phyloP scores from a whole-genome alignment of 345 rosid species.

The Gossypium turneri region DNA sequence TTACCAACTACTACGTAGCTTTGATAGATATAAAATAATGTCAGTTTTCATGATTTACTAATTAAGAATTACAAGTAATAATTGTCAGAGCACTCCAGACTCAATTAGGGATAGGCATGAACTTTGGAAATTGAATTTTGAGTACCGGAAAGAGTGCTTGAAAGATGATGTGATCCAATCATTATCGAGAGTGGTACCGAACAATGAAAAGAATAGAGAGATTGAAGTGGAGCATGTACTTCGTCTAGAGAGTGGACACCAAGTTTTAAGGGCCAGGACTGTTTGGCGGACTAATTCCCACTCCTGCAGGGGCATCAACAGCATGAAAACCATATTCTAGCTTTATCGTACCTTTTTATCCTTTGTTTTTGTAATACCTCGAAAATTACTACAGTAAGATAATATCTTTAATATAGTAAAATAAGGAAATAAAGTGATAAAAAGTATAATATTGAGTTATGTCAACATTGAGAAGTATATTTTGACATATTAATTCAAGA shows the following conservation, averaged over 20 bases:
- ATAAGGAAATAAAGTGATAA: too few relatives aligned
- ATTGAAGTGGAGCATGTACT: background rate
- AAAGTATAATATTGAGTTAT: too few relatives aligned
- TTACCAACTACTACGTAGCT: background rate
- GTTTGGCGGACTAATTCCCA: background rate
- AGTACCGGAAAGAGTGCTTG: slow-evolving; percentile 10
- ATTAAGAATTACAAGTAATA: background rate
- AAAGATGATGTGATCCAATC: slow-evolving; percentile 6
- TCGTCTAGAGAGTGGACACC: background rate
- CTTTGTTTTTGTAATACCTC: too few relatives aligned
- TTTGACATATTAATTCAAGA: too few relatives aligned
- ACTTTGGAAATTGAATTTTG: background rate
- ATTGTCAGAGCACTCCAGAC: background rate
- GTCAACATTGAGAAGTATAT: too few relatives aligned
- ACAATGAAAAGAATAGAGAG: background rate
- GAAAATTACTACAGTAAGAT: too few relatives aligned
- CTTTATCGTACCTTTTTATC: too few relatives aligned
- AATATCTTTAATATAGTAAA: too few relatives aligned
- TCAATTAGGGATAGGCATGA: background rate
- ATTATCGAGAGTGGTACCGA: background rate
- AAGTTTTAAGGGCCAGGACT: background rate
- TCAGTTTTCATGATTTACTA: background rate
- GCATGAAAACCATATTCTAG: background rate
- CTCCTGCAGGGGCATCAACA: background rate
- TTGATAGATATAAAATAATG: background rate